Conservation (phyloP, 306 rosid genomes). For the Urtica urens region DNA sequence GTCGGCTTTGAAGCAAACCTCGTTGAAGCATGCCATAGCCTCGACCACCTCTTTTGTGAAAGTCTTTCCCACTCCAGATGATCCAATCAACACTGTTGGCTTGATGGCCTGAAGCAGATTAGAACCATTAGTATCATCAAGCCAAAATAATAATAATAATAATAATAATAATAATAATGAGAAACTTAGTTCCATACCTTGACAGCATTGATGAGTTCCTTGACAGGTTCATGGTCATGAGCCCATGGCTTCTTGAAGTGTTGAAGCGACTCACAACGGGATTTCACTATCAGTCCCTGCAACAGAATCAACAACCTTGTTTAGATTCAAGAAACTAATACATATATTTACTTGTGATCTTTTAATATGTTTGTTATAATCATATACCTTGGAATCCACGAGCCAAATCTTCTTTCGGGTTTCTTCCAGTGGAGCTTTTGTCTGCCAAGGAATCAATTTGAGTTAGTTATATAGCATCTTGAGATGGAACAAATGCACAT, state of each 20-base stretch:
- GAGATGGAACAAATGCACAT: neutral
- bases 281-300: slow-evolving; percentile 80
- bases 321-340: slow-evolving; percentile 3
- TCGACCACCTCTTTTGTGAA: slow-evolving; percentile 91
- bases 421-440: slow-evolving; percentile 66
- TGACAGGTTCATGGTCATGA: slow-evolving; percentile 78
- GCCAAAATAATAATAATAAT: neutral
- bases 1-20: too few species aligned
- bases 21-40: slow-evolving; percentile 74
- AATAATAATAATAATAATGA: neutral
- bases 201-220: slow-evolving; percentile 65
- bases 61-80: slow-evolving; percentile 88
- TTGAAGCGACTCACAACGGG: slow-evolving; percentile 74
- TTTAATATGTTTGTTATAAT: neutral
- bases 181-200: slow-evolving; percentile 34
- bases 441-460: slow-evolving; percentile 29
- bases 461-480: slow-evolving; percentile 3
- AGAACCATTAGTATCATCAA: slow-evolving; percentile 13
- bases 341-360: neutral
- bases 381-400: slow-evolving; percentile 79
- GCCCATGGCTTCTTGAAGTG: slow-evolving; percentile 98
- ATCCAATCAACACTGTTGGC: slow-evolving; percentile 86
- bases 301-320: slow-evolving; percentile 16
- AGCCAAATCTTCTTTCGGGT: slow-evolving; percentile 95
- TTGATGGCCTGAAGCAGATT: slow-evolving; percentile 62